A percentile compares a stretch with the other conserved stretches of the same genome.
These are phyloP conservation scores for Rossbeevera mucosa DNA, from an alignment of 768 basidiomycete genomes.

Conservation along the genomic window DNA sequence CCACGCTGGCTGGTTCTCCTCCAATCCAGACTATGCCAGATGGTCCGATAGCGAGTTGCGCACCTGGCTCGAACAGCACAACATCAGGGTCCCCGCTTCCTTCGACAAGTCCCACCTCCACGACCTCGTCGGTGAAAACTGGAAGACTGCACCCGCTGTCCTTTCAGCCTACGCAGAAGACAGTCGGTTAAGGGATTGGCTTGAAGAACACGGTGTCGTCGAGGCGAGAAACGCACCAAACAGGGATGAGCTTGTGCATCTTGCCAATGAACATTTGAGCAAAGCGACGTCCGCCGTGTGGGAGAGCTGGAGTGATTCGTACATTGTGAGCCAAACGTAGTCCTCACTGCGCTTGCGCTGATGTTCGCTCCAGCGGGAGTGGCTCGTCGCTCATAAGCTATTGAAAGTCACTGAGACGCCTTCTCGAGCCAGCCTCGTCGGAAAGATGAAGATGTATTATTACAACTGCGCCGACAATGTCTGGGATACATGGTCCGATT, in stretches of 20 bases:
- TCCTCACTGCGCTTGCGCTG: background rate
- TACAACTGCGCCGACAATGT: conserved; percentile 53
- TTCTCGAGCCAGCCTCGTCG: conserved; percentile 51
- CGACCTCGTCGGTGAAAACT: conserved; percentile 58
- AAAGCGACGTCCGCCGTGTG: conserved; percentile 62
- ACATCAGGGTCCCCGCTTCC: conserved; percentile 49
- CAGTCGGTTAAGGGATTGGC: conserved; percentile 61
- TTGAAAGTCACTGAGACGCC: conserved; percentile 55
- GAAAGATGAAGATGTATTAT: conserved; percentile 75
- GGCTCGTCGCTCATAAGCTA: conserved; percentile 78
- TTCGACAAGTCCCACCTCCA: conserved; percentile 37
- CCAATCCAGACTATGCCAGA: conserved; percentile 33
- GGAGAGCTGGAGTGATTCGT: conserved; percentile 83
- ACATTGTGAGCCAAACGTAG: conserved; percentile 50
- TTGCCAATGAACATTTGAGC: conserved; percentile 68
- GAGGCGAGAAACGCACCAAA: conserved; percentile 52
- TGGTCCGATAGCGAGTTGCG: conserved; percentile 68
- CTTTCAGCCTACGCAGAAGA: conserved; percentile 43
- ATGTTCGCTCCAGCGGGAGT: conserved; percentile 52
- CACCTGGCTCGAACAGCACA: conserved; percentile 66
- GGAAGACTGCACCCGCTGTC: conserved; percentile 35
- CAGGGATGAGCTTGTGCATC: conserved; percentile 60
- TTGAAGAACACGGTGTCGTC: conserved; percentile 70
- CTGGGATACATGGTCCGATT: conserved; percentile 73
- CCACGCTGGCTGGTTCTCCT: conserved; percentile 50